phyloP scores from a whole-genome alignment of 257 asterid genomes.

The Nyctanthes arbortristis region DNA sequence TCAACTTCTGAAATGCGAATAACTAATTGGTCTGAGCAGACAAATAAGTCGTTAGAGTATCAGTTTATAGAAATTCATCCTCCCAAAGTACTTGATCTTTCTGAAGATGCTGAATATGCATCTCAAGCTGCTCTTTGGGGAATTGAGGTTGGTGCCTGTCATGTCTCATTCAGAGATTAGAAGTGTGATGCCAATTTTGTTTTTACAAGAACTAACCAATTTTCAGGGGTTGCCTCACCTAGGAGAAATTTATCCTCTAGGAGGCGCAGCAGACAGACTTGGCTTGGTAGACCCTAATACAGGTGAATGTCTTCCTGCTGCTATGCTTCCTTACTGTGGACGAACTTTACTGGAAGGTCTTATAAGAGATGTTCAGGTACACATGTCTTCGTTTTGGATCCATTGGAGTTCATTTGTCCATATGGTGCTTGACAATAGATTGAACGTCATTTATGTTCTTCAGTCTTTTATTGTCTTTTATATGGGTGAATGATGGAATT shows the following conservation, averaged over 20 bases:
- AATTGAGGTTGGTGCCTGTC: slow-evolving; percentile 71
- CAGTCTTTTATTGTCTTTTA: slow-evolving; percentile 9
- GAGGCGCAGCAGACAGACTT: slow-evolving; percentile 98
- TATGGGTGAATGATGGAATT: slow-evolving; percentile 16
- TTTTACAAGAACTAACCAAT: slow-evolving; percentile 38
- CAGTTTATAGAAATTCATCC: slow-evolving; percentile 76
- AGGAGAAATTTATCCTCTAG: slow-evolving; percentile 98
- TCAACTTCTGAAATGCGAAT: slow-evolving; percentile 52
- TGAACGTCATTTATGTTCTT: background rate
- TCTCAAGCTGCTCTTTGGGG: slow-evolving; percentile 97
- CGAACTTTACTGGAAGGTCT: slow-evolving; percentile 94
- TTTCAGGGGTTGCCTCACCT: slow-evolving; percentile 96
- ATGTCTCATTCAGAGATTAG: slow-evolving; percentile 14
- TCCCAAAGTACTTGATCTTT: slow-evolving; percentile 83
- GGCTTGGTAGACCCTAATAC: slow-evolving; percentile 85
- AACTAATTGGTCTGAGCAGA: slow-evolving; percentile 45
- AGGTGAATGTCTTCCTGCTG: slow-evolving; percentile 98
- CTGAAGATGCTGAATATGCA: slow-evolving; percentile 77
- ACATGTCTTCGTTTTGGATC: slow-evolving; percentile 10
- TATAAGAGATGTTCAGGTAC: slow-evolving; percentile 99
- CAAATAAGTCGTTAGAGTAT: slow-evolving; percentile 39
- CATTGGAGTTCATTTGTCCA: slow-evolving; percentile 11
- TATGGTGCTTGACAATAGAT: slow-evolving; percentile 5
- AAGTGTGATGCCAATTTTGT: slow-evolving; percentile 22
- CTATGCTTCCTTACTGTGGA: slow-evolving; percentile 98